Percentiles rank a stretch among this genome's conserved stretches.
These are phyloP conservation scores for Kluyveromyces sp. DNA, from an alignment of 1,139 yeast species.

Conservation along the genomic window DNA sequence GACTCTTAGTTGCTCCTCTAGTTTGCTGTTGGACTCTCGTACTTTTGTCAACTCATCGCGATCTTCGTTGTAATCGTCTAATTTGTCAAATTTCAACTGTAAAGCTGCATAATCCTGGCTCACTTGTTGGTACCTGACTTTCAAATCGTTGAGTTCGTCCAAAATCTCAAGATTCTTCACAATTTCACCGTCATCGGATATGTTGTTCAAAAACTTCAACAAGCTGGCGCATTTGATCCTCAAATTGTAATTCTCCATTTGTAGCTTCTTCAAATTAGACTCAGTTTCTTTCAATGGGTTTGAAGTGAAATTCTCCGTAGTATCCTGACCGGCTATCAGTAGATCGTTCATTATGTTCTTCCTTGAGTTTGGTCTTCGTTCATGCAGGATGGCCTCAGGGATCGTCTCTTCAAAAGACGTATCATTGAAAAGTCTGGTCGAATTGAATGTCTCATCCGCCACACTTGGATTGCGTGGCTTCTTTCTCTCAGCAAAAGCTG, in stretches of 20 bases:
- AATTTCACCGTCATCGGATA: constrained; percentile 27
- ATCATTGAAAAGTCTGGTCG: constrained; percentile 25
- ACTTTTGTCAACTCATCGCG: constrained; percentile 3
- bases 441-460: constrained; percentile 24
- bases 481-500: constrained; percentile 9
- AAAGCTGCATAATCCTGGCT: constrained; percentile 20
- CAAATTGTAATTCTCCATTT: constrained; percentile 56
- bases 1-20: constrained; percentile 7
- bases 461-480: constrained; percentile 7
- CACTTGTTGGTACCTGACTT: constrained; percentile 14
- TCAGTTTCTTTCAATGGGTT: constrained; percentile 52
- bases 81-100: constrained; percentile 17
- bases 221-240: constrained; percentile 52
- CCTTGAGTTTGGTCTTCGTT: constrained; percentile 6
- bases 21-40: constrained; percentile 5
- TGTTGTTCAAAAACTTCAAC: constrained; percentile 40
- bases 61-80: constrained; percentile 8
- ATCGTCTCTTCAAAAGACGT: constrained; percentile 30
- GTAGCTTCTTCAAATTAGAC: constrained; percentile 42
- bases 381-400: constrained; percentile 17
- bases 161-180: constrained; percentile 20
- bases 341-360: constrained; percentile 19
- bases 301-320: constrained; percentile 32
- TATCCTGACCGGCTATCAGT: constrained; percentile 7
- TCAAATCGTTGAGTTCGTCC: constrained; percentile 22